Base-by-base conservation (phyloP, 352 stramenopile genomes). In the Globisporangium perplexum region DNA sequence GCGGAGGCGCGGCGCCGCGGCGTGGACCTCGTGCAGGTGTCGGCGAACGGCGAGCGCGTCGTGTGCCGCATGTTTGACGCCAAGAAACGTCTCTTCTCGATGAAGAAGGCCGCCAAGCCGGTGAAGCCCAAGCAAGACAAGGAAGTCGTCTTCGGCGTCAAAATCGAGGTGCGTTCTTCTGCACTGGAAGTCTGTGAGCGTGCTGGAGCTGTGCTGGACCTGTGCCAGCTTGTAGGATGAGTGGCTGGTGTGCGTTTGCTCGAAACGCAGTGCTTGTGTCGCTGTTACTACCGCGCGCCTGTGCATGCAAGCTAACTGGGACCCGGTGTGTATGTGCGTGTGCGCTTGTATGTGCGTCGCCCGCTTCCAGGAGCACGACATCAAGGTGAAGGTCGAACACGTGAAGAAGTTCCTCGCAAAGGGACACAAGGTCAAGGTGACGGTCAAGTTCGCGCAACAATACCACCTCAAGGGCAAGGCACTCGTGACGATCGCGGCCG, bases 381-480 rank as follows among this genome's bases (percentile, higher is more conserved):
- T 89, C 57, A 76, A 83, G 39, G 71, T 82, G 46, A 91, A 91
- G 63, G 72, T 81, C 17, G 65, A 86, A 3, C 77, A 89, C 30
- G 47, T 87, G 36, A 84, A 74, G 54, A 69, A 73, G 48, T 89
- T 89, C 49, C 59, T 91, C 33, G 51, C 47, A 55, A 89, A 88
- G 59, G 80, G 74, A n/a, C 80, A 91, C 68, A 88, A 88, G 56
- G 80, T 91, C 35, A 88, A 89, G 60, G 65, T 88, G 18, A 83
- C 74, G 18, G 60, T 88, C 63, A 86, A 85, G 57, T 91, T 85
- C 50, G 66, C 58, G 14, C 67, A 74, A 26, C 67, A 83, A 20
- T 81, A 77, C 56, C 73, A 88, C 46, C 63, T 88, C 23, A 83
- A 85, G 57, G 35, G 60, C 28, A 64, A 69, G 24, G 70, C 73